Evolutionary conservation across 345 rosid genomes (phyloP), one percentile per base, ranked within the genome.

Genomic region (Laguncularia racemosa): DNA sequence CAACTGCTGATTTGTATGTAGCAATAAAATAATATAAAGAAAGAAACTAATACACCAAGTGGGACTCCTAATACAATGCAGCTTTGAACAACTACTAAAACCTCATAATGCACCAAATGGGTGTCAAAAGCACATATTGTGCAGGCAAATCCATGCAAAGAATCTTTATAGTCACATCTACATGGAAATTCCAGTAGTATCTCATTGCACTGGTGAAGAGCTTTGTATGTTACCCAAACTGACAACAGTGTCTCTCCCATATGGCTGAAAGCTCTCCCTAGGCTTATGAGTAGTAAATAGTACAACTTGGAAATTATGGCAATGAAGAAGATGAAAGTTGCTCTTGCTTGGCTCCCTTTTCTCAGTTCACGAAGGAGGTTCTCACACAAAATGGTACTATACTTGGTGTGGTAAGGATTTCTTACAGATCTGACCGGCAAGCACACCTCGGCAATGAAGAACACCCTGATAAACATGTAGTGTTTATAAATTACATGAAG

Each of bases 271-370:
- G n/a, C n/a, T n/a, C n/a, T n/a, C n/a, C n/a, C n/a, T n/a, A n/a
- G 26, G 96, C 89, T 67, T 71, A 84, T 58, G 95, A 82, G 62
- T 76, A 83, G 77, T 62, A 77, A 46, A 84, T 46, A 87, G 81
- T 81, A 89, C 70, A 89, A 85, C 66, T 85, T 70, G 26, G 96
- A 89, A 64, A 86, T 83, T 16, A 82, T 78, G 68, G 91, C 67
- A 16, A 79, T 82, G 71, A 93, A 73, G 69, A 93, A 81, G 63
- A 82, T 60, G 20, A 86, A 93, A 40, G 97, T 91, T n/a, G 99
- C 96, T 0, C 96, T 97, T 0, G 99, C 97, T 0, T 45, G 87
- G 96, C 0, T 96, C 99, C 62, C 84, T 84, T 60, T 96, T 87
- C 71, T 86, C 60, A 0, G 90, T 89, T 53, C 82, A 28, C 80